Base-by-base conservation (phyloP, 176 grass and related monocot genomes). In the Eragrostis nindensis region DNA sequence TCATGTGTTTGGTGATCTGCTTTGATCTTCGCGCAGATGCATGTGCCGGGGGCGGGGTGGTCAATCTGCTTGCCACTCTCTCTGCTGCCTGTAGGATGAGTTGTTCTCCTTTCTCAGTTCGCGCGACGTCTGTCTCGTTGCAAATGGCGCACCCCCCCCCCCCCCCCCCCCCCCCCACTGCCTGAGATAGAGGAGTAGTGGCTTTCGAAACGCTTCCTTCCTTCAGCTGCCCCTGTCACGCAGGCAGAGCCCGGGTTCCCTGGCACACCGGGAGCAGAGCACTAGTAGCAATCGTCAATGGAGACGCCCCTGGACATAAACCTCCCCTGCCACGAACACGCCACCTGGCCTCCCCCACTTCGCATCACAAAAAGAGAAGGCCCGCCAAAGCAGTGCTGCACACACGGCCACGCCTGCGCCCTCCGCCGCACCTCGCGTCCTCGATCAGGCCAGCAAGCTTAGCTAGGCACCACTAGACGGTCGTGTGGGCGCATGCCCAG, bases 281-380 rank as follows among this genome's bases (percentile, higher is more conserved):
- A 10, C 9, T 5, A 44, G 6, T n/a, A n/a, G n/a, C n/a, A 10
- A 44, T 44, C 49, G 8, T 2, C 0, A 6, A 60, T 26, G n/a
- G 22, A 24, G 21, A 22, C n/a, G 24, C 8, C 8, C 55, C 57
- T 61, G 24, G 57, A 27, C 57, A 27, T 4, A 25, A 61, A 0
- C 60, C 11, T 63, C 74, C 67, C 55, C 19, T 26, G 62, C 11
- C 26, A 39, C 5, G 41, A 43, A 16, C 21, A 42, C 19, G 83
- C 55, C 75, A 79, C 83, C 45, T 79, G 75, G 45, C 46, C 67
- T 44, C 11, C 12, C 12, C 10, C 17, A 1, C 39, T 85, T 19
- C 16, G 61, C 67, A 19, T 38, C 79, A 44, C 83, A 79, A 73
- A 79, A 78, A 2, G 19, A n/a, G 18, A 19, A 55, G 19, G 19